Evolutionary conservation across 371 early-diverging fungal genomes (phyloP).

Genomic region (Mortierella sp.): DNA sequence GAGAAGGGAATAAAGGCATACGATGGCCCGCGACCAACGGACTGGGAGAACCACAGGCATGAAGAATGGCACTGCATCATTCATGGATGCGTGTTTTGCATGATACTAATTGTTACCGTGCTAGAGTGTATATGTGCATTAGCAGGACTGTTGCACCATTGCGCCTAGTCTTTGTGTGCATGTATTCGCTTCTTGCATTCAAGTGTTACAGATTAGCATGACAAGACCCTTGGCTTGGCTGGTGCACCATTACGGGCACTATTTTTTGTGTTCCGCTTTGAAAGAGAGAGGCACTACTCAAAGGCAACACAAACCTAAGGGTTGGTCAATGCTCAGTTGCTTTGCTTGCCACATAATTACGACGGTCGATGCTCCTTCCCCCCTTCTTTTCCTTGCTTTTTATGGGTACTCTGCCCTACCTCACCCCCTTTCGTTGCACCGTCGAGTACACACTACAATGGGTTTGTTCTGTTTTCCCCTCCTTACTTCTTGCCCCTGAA

Average conservation of each 20-base stretch:
- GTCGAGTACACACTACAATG: not conserved
- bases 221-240: slow-evolving; percentile 9
- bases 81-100: slow-evolving; percentile 10
- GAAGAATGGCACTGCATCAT: not conserved
- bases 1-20: too few relatives aligned
- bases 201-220: slow-evolving; percentile 15
- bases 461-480: not conserved
- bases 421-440: not conserved
- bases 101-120: slow-evolving; percentile 3
- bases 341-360: slow-evolving; percentile 19
- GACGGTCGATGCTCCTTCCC: slow-evolving; percentile 42
- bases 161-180: not conserved
- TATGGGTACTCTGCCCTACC: not conserved
- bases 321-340: slow-evolving; percentile 36
- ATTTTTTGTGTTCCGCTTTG: not conserved
- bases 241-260: not conserved
- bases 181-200: not conserved
- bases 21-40: slow-evolving; percentile 3
- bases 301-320: not conserved
- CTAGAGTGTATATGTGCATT: not conserved
- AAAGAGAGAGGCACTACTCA: not conserved
- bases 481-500: slow-evolving; percentile 23
- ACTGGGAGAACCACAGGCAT: slow-evolving; percentile 9
- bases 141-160: not conserved
- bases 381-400: slow-evolving; percentile 18